Conservation (phyloP, 768 basidiomycete genomes). For the Leccinellum albellum region DNA sequence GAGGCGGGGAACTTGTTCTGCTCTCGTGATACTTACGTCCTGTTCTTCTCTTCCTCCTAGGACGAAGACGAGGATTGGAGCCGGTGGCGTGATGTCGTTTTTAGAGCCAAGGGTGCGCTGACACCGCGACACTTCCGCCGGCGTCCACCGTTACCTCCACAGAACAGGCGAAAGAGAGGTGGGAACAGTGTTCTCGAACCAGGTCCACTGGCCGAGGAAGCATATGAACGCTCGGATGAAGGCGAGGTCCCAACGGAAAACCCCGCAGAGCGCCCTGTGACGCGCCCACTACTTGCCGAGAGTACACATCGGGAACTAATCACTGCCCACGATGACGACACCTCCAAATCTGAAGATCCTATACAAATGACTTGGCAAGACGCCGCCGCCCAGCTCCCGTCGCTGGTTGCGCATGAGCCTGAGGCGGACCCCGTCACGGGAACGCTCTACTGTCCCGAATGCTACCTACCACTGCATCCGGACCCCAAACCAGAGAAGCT, state of each 20-base stretch:
- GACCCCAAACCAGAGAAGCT: constrained; percentile 90
- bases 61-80: constrained; percentile 89
- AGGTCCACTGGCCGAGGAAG: constrained; percentile 9
- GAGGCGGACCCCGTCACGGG: constrained; percentile 39
- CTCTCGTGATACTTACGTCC: constrained; percentile 5
- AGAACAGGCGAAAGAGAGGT: constrained; percentile 57
- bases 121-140: constrained; percentile 28
- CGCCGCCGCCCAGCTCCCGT: constrained; percentile 37
- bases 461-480: constrained; percentile 88
- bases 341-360: background rate
- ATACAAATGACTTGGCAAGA: constrained; percentile 45
- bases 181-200: constrained; percentile 30
- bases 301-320: background rate
- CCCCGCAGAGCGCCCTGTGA: background rate
- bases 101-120: constrained; percentile 66
- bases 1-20: background rate
- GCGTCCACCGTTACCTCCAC: constrained; percentile 48
- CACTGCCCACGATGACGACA: background rate
- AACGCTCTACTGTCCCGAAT: constrained; percentile 77
- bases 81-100: constrained; percentile 82
- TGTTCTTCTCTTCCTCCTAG: constrained; percentile 32
- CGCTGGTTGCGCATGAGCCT: constrained; percentile 19
- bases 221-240: background rate
- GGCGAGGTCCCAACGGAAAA: background rate
- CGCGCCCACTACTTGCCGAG: background rate